Base-by-base conservation (phyloP, 2,329 filamentous ascomycete species). In the Thelonectria discophora region DNA sequence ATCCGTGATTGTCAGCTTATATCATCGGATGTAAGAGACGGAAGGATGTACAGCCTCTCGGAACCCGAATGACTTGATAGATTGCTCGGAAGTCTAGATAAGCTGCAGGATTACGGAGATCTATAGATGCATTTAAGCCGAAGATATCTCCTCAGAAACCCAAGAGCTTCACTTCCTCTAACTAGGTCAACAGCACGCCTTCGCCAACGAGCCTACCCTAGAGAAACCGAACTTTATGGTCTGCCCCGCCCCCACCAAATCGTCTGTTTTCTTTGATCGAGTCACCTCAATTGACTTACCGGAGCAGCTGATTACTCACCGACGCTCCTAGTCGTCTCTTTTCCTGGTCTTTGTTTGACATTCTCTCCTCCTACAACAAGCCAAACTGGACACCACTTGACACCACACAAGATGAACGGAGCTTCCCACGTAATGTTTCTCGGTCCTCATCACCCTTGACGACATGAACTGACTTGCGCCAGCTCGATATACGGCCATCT, bases 401-500 rank as follows among this genome's bases (percentile, higher is more conserved):
- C 11, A 47, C 21, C 17, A 24, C 42, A 12, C 45, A 72, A 45
- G 11, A 72, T 72, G 70, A 62, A 64, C 46, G 60, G 67, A 60
- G 63, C 66, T 64, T 64, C 65, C 50, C 70, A 72, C 49, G 70
- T 72, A 58, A 32, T 49, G 55, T 18, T n/a, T 42, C 34, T 24
- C 42, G 3, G 32, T 17, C 13, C 32, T 30, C 17, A 18, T 42
- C 37, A 17, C 17, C 8, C 40, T 27, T 49, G 45, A 47, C 37
- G 27, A 53, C 30, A 50, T 53, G 20, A 50, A 55, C 50, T 55
- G 45, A 58, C 45, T 40, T 48, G 47, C 21, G 21, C 46, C 6
- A 72, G 70, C 65, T 72, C 32, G 70, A 72, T 43, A 69, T 72
- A 60, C 63, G 69, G 68, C 70, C 70, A 55, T 69, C 68, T 11